A percentile compares a stretch with the other conserved stretches of the same genome.
These are phyloP conservation scores for Hypsizygus ulmarius DNA, from an alignment of 1,284 basidiomycete species.

Conservation along the genomic window DNA sequence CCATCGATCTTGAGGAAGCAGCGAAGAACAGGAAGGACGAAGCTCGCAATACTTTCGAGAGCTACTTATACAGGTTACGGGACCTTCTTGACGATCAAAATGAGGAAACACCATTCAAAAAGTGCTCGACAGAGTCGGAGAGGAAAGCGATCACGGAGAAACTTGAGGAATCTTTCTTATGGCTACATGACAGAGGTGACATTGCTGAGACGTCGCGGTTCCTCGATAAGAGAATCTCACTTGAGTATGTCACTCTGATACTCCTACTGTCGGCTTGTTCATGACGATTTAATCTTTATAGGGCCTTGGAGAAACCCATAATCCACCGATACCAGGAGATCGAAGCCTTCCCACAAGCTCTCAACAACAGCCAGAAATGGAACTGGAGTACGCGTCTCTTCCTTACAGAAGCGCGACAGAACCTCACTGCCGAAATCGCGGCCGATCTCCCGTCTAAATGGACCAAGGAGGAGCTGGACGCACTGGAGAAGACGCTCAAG, in stretches of 20 bases:
- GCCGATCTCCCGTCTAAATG: slow-evolving; percentile 68
- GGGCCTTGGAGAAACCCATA: slow-evolving; percentile 79
- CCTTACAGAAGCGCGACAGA: slow-evolving; percentile 74
- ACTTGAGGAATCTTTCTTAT: slow-evolving; percentile 71
- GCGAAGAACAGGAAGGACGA: slow-evolving; percentile 83
- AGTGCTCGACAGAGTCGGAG: slow-evolving; percentile 76
- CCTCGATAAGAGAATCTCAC: slow-evolving; percentile 66
- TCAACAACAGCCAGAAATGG: slow-evolving; percentile 79
- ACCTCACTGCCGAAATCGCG: slow-evolving; percentile 60
- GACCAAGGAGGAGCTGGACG: slow-evolving; percentile 79
- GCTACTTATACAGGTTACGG: slow-evolving; percentile 87
- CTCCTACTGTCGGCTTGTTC: not conserved
- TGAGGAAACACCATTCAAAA: slow-evolving; percentile 68
- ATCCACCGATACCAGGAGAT: slow-evolving; percentile 86
- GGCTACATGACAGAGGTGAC: slow-evolving; percentile 89
- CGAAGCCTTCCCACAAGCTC: slow-evolving; percentile 68
- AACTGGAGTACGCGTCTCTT: slow-evolving; percentile 81
- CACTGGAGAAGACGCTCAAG: slow-evolving; percentile 68
- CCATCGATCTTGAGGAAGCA: slow-evolving; percentile 75
- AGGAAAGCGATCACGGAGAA: slow-evolving; percentile 61
- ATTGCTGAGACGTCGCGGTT: slow-evolving; percentile 74
- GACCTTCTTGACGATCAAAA: slow-evolving; percentile 75
- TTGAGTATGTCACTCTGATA: slow-evolving; percentile 74
- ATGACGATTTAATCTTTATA: slow-evolving; percentile 29
- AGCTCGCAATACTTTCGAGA: slow-evolving; percentile 88